A percentile compares a stretch with the other conserved stretches of the same genome.
These are phyloP conservation scores for Metschnikowia peoriensis DNA, from an alignment of 805 yeast genomes.

Conservation along the genomic window DNA sequence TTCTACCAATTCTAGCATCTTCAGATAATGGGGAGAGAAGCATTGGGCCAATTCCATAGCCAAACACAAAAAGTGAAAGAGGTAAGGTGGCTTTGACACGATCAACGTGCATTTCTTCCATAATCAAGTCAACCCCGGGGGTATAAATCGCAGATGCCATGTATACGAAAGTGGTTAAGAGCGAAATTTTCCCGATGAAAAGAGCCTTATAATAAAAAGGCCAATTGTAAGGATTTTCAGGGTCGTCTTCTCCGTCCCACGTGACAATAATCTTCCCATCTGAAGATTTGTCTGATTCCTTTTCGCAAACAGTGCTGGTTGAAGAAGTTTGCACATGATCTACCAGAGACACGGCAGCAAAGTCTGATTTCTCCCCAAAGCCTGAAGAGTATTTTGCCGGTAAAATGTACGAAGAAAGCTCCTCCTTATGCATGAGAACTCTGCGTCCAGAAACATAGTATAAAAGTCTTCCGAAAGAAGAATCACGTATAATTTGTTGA, in stretches of 20 bases:
- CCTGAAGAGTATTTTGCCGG: constrained; percentile 29
- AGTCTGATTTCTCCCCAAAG: neutral
- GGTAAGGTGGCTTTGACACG: constrained; percentile 49
- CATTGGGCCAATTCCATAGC: constrained; percentile 63
- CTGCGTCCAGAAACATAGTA: constrained; percentile 28
- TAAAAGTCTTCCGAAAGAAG: constrained; percentile 27
- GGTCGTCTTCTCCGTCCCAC: constrained; percentile 48
- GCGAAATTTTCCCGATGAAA: constrained; percentile 38
- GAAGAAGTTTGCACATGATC: neutral
- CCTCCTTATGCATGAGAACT: constrained; percentile 26
- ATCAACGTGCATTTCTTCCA: constrained; percentile 45
- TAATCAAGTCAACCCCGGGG: constrained; percentile 48
- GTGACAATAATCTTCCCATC: constrained; percentile 17
- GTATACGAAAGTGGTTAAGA: constrained; percentile 52
- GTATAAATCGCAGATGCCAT: constrained; percentile 57
- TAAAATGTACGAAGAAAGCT: constrained; percentile 25
- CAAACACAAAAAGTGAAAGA: constrained; percentile 53
- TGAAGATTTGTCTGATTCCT: neutral
- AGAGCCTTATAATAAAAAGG: constrained; percentile 37
- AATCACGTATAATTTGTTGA: constrained; percentile 25
- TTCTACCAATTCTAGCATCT: constrained; percentile 52
- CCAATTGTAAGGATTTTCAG: constrained; percentile 61
- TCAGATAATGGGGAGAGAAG: constrained; percentile 59
- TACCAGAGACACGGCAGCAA: neutral
- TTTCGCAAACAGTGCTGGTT: neutral